Evolutionary conservation across 352 stramenopile genomes (phyloP).

Genomic region (Plasmopara muralis): DNA sequence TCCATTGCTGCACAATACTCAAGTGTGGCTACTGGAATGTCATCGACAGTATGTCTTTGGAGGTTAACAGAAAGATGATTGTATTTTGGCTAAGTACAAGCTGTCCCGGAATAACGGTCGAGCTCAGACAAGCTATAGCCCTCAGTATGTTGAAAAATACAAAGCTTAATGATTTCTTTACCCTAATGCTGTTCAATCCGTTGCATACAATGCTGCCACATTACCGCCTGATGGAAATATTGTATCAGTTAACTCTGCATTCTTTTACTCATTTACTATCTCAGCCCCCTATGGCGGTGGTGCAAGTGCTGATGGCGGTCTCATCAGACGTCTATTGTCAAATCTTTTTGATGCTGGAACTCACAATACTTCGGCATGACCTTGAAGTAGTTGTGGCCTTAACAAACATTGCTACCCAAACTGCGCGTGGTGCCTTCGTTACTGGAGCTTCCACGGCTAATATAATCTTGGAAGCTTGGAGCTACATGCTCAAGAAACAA

Average conservation of each 20-base stretch:
- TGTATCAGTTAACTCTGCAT: not conserved
- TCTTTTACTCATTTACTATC: not conserved
- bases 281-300: not conserved
- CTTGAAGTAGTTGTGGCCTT: not conserved
- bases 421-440: not conserved
- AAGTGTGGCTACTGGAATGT: too few relatives aligned
- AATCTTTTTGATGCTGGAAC: not conserved
- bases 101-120: not conserved
- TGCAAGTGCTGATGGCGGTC: too few relatives aligned
- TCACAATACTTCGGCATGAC: not conserved
- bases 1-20: too few relatives aligned
- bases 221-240: not conserved
- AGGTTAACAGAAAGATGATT: not conserved
- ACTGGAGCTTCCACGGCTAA: not conserved
- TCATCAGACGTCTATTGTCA: not conserved
- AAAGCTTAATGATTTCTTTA: not conserved
- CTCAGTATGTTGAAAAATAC: not conserved
- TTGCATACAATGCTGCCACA: not conserved
- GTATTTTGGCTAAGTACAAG: not conserved
- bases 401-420: conserved; percentile 1
- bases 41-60: too few relatives aligned
- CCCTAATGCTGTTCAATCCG: not conserved
- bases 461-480: conserved; percentile 1
- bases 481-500: not conserved
- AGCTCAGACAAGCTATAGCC: not conserved